phyloP scores from a whole-genome alignment of 345 rosid genomes.

The Noccaea bulbosa region DNA sequence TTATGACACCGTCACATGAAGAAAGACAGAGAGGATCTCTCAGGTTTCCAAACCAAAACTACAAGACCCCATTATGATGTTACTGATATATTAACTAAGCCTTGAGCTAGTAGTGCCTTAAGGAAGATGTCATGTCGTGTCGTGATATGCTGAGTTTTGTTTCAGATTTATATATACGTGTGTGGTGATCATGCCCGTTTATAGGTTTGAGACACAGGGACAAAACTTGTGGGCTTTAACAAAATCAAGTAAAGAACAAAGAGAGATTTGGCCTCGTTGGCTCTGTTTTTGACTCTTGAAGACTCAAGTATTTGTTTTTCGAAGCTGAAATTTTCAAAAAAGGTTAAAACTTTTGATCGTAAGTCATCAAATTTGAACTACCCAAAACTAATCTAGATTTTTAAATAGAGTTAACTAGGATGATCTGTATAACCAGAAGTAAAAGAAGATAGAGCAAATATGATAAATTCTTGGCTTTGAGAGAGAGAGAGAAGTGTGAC shows the following conservation, averaged over 20 bases:
- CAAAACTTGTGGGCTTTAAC: constrained; percentile 29
- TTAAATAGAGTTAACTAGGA: neutral
- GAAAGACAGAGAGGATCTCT: constrained; percentile 31
- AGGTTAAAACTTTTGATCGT: neutral
- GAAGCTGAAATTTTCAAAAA: neutral
- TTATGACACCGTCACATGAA: constrained; percentile 31
- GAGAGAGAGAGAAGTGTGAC: neutral
- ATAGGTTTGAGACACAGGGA: constrained; percentile 1
- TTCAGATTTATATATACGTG: constrained; percentile 19
- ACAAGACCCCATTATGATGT: constrained; percentile 26
- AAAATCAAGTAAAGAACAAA: constrained; percentile 24
- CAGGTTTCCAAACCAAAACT: constrained; percentile 34
- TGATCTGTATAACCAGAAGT: neutral
- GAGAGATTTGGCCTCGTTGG: neutral
- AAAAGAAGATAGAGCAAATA: neutral
- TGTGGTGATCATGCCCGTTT: constrained; percentile 33
- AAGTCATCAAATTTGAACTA: constrained; percentile 8
- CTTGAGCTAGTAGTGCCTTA: constrained; percentile 17
- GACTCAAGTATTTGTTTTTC: neutral
- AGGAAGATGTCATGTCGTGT: constrained; percentile 29
- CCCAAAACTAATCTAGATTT: neutral
- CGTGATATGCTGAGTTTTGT: neutral
- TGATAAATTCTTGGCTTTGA: neutral
- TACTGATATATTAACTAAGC: constrained; percentile 23
- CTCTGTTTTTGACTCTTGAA: constrained; percentile 13